Conservation (phyloP, 2,329 filamentous ascomycete genomes). For the Pestalotiopsis fici region DNA sequence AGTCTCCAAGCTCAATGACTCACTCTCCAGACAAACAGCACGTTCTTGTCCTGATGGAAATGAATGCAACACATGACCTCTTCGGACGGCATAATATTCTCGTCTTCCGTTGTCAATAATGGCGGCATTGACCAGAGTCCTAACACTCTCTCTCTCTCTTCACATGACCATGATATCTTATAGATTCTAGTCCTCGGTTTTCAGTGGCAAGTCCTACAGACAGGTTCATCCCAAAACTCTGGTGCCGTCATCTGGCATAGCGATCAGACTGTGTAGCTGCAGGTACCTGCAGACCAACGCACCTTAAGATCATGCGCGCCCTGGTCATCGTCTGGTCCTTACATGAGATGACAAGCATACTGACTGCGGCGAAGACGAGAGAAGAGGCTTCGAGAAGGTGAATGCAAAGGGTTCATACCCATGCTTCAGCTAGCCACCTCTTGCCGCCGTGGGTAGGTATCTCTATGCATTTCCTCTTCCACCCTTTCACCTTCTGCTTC, state of each 20-base stretch:
- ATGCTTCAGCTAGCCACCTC: not conserved
- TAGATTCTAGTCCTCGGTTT: not conserved
- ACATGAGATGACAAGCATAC: not conserved
- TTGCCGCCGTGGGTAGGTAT: not conserved
- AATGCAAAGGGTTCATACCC: no score
- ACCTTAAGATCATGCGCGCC: not conserved
- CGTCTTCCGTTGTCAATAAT: not conserved
- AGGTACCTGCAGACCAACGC: not conserved
- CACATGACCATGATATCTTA: not conserved
- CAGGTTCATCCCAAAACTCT: not conserved
- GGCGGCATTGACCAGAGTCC: not conserved
- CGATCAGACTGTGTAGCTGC: not conserved
- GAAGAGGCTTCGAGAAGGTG: not conserved
- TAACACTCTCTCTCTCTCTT: not conserved
- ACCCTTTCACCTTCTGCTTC: not conserved
- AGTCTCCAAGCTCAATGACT: no score
- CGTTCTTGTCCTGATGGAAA: not conserved
- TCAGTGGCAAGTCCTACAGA: not conserved
- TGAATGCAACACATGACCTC: not conserved
- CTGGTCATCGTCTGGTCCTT: not conserved
- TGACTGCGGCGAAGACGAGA: not conserved
- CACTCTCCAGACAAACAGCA: not conserved
- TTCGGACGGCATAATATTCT: not conserved
- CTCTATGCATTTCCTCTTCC: not conserved
- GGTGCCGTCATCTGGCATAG: not conserved